Base-by-base conservation (phyloP, 2,329 filamentous ascomycete genomes). In the Onygena corvina region DNA sequence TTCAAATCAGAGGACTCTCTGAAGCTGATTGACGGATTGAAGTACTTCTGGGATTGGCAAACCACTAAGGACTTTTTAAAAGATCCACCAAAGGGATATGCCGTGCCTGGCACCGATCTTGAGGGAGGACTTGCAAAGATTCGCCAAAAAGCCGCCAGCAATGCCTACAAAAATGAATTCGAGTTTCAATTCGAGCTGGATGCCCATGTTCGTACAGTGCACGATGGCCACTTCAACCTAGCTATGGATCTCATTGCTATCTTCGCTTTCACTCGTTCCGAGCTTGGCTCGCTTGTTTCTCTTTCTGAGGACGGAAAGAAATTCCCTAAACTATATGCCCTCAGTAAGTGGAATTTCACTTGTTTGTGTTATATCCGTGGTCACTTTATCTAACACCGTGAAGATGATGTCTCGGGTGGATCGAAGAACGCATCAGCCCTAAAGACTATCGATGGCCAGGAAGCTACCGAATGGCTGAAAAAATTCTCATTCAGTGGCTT, bases 221-320 rank as follows among this genome's bases (percentile, higher is more conserved):
- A 84, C 55, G 81, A 86, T 59, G 79, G 79, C 1, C 82, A 86
- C 57, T 56, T 69, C 36, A 48, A 46, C 35, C 56, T 58, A 27
- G 25, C 46, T 4, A 50, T 59, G 4, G 57, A 56, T n/a, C 55
- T 58, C 11, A n/a, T 53, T 1, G 51, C 36, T 29, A 35, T 55
- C 16, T 78, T 81, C 44, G 62, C 67, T 5, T 77, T 73, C 57
- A 63, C 71, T 11, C 75, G 76, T 2, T 75, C 78, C 54, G 65
- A 72, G 4, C 67, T 80, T 57, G 70, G 67, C 6, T 67, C 74
- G 6, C 64, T 83, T 0, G 76, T 82, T 0, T 82, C 79, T 0
- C 70, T 82, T 7, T 83, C 79, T 2, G 55, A 64, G 3, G 77
- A 83, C 58, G 80, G 80, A n/a, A 61, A 68, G 14, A 69, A 74